phyloP scores from a whole-genome alignment of 441 rosid genomes.

The Erodium moschatum region DNA sequence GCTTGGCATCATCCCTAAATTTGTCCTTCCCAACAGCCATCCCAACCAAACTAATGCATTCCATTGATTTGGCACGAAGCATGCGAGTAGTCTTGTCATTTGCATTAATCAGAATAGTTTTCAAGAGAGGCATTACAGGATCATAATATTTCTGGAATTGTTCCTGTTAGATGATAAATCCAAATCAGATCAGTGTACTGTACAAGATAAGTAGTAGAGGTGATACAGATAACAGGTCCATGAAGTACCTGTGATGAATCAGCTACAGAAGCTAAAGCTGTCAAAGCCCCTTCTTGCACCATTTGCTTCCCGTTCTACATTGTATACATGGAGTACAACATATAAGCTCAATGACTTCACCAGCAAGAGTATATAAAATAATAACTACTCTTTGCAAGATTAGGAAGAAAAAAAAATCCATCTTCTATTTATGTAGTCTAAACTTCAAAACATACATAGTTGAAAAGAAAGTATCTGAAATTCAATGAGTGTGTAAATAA shows the following conservation, averaged over 20 bases:
- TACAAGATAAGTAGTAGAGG: conserved; percentile 8
- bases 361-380: background rate
- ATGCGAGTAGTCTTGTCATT: conserved; percentile 36
- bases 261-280: conserved; percentile 44
- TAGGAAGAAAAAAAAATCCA: no score
- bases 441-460: background rate
- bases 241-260: conserved; percentile 37
- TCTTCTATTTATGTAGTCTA: background rate
- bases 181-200: conserved; percentile 16
- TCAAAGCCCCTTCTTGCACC: conserved; percentile 43
- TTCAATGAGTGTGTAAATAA: background rate
- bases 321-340: conserved; percentile 10
- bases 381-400: no score
- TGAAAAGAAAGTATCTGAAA: background rate
- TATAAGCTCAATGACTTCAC: background rate
- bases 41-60: conserved; percentile 45
- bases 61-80: conserved; percentile 44
- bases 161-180: conserved; percentile 25
- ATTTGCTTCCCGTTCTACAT: conserved; percentile 40
- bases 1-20: conserved; percentile 39
- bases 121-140: conserved; percentile 48
- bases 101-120: conserved; percentile 43
- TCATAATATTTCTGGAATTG: conserved; percentile 42
- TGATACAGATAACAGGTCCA: conserved; percentile 6
- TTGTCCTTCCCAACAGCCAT: conserved; percentile 47